These are phyloP conservation scores for Datisca glomerata DNA, from an alignment of 306 rosid species.

Conservation along the genomic window DNA sequence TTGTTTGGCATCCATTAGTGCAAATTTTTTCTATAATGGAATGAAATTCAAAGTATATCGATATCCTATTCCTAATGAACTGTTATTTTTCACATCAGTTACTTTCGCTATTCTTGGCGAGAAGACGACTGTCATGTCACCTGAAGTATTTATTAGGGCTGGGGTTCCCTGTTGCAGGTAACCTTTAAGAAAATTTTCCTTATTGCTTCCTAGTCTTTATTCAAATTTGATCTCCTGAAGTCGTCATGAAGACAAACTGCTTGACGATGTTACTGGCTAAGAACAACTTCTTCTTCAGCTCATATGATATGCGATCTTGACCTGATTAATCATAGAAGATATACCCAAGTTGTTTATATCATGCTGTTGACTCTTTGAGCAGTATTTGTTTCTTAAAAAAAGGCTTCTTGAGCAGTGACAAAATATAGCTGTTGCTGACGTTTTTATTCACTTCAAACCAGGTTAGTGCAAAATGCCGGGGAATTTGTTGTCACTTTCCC, in stretches of 20 bases:
- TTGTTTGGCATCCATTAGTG: no score
- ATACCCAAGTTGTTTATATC: no score
- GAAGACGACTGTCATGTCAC: slow-evolving; percentile 96
- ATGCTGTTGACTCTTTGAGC: no score
- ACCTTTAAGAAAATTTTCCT: no score
- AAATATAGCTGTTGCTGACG: slow-evolving; percentile 18
- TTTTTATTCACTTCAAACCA: slow-evolving; percentile 27
- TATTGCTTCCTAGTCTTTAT: no score
- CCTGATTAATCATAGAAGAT: slow-evolving; percentile 7
- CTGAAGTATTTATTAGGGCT: slow-evolving; percentile 72
- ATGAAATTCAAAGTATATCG: no score
- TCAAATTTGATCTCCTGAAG: no score
- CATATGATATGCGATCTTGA: not conserved
- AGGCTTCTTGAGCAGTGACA: no score
- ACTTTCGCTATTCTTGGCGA: slow-evolving; percentile 91
- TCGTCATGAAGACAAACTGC: no score
- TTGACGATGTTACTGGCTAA: no score
- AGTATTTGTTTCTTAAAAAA: no score
- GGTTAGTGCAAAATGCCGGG: slow-evolving; percentile 98
- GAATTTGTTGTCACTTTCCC: slow-evolving; percentile 99
- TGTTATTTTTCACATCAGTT: slow-evolving; percentile 34
- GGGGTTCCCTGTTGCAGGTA: slow-evolving; percentile 99
- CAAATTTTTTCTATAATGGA: no score
- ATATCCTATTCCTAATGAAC: slow-evolving; percentile 10
- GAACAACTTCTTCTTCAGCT: not conserved